Evolutionary conservation across 257 asterid genomes (phyloP).

Genomic region (Nicotiana benthamiana): DNA sequence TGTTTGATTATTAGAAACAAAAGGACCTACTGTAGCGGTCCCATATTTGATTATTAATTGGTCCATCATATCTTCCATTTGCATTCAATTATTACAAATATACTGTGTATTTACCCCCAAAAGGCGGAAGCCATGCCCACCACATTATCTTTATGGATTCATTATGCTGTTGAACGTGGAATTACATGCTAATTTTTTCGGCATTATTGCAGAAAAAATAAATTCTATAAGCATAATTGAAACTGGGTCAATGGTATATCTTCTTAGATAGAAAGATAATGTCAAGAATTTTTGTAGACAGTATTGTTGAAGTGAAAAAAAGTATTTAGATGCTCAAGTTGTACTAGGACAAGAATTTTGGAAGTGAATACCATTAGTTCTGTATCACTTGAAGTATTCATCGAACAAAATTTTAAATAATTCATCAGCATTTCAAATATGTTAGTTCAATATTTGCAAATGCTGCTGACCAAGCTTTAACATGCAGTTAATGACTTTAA

Average conservation of each 20-base stretch:
- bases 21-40: neutral
- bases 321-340: neutral
- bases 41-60: constrained; percentile 3
- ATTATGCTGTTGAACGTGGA: neutral
- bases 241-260: neutral
- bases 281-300: neutral
- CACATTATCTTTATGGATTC: neutral
- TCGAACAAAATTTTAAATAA: neutral
- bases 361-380: too few relatives aligned
- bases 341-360: too few relatives aligned
- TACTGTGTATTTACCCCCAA: neutral
- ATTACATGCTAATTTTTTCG: neutral
- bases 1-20: neutral
- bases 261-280: neutral
- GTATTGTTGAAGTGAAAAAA: neutral
- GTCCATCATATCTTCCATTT: neutral
- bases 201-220: neutral
- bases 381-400: neutral
- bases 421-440: neutral
- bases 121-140: neutral
- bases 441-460: neutral
- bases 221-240: neutral
- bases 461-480: neutral
- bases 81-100: neutral
- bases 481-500: neutral